Base-by-base conservation (phyloP, 768 basidiomycete species). In the Collybia nuda region DNA sequence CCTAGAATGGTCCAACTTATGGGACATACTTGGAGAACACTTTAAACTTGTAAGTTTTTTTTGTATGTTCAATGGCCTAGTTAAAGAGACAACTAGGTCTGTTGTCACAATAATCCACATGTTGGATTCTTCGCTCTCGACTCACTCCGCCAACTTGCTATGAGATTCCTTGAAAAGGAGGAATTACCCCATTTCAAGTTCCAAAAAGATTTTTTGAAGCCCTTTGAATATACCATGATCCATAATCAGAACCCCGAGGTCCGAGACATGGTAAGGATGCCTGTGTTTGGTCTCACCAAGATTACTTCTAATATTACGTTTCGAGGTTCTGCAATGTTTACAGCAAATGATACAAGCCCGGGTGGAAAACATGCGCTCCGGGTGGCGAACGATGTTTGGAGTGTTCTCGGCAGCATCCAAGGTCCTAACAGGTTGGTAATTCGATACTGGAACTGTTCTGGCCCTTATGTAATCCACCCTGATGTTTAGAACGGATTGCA, bases 361-460 rank as follows among this genome's bases (percentile, higher is more conserved):
- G 32, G 92, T 90, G 15, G 85, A 90, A 59, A 98, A 98, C 64
- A 82, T 99, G 76, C 86, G 97, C 26, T 98, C 97, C 0, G 97
- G 97, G 23, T 99, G 97, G 97, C 79, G 94, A 53, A 99, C 97
- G 1, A 98, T 99, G 93, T 98, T 99, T 68, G 91, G 92, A 19
- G 97, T 98, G 12, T 98, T 98, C 64, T 90, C 95, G 28, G 93
- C 97, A 14, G 94, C 97, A 0, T 95, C 95, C 8, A 94, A 89
- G 65, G 94, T 92, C 21, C 74, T 88, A 21, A 95, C 93, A 61
- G 90, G 92, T 90, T 51, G 28, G 76, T 68, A 2, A 1, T 22
- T 43, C n/a, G 9, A 36, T 23, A 7, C 38, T 38, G 18, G 3
- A 28, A 37, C 21, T 39, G 39, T 48, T 18, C 23, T 26, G 24